Evolutionary conservation across 2,329 filamentous ascomycete species (phyloP).

Genomic region (Colletotrichum abscissum): DNA sequence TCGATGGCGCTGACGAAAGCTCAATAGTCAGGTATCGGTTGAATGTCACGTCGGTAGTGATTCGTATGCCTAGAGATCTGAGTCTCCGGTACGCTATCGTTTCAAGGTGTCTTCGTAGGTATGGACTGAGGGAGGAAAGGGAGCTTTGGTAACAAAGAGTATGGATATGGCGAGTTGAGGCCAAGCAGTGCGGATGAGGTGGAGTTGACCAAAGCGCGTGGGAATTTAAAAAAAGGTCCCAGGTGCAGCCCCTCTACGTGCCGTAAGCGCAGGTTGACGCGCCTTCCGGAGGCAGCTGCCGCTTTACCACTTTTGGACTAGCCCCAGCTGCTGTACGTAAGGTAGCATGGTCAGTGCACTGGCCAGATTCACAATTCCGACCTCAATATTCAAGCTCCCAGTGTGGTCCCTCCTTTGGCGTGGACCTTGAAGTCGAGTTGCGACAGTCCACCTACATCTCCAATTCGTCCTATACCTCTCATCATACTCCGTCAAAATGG

Average conservation of each 20-base stretch:
- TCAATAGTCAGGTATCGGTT: neutral
- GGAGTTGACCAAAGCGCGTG: constrained; percentile 29
- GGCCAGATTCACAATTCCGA: constrained; percentile 39
- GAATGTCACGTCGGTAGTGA: neutral
- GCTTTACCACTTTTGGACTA: constrained; percentile 14
- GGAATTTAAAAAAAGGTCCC: constrained; percentile 29
- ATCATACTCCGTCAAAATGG: constrained; percentile 31
- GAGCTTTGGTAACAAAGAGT: constrained; percentile 14
- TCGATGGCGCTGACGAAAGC: neutral
- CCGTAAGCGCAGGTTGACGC: constrained; percentile 24
- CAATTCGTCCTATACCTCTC: constrained; percentile 30
- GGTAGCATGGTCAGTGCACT: constrained; percentile 35
- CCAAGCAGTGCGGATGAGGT: constrained; percentile 1
- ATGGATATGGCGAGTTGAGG: constrained; percentile 1
- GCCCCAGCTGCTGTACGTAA: constrained; percentile 20
- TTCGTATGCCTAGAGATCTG: no score
- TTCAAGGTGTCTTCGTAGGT: neutral
- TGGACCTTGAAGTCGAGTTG: constrained; percentile 29
- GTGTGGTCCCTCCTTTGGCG: constrained; percentile 27
- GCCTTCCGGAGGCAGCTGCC: constrained; percentile 5
- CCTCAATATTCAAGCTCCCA: constrained; percentile 36
- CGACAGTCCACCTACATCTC: constrained; percentile 28
- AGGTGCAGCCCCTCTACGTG: constrained; percentile 21
- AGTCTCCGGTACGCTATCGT: neutral
- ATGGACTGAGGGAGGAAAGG: neutral